Evolutionary conservation across 2,329 filamentous ascomycete genomes (phyloP).

Genomic region (Ophiostoma sp.): DNA sequence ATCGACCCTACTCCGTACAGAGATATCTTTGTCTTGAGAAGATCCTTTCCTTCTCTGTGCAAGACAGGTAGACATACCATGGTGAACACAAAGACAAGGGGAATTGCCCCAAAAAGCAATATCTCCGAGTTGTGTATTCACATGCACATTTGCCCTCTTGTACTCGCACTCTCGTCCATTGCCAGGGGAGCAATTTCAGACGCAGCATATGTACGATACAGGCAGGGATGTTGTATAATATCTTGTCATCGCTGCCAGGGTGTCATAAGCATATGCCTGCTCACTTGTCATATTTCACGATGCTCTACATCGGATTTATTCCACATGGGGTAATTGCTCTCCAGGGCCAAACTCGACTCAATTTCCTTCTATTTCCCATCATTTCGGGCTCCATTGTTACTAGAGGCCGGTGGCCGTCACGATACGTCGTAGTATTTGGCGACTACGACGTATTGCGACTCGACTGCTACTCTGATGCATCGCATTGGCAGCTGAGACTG

Average conservation of each 20-base stretch:
- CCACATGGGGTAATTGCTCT: neutral
- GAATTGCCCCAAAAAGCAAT: neutral
- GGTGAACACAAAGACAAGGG: neutral
- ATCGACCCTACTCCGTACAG: neutral
- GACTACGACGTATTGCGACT: neutral
- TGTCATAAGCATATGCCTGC: no score
- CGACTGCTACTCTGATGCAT: neutral
- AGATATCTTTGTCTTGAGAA: neutral
- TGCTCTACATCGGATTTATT: neutral
- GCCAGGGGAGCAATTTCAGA: neutral
- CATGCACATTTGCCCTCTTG: neutral
- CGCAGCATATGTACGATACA: no score
- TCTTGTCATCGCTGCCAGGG: no score
- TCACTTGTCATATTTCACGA: neutral
- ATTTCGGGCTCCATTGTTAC: slow-evolving; percentile 2
- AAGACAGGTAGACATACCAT: neutral
- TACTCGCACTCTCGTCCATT: neutral
- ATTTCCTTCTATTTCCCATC: neutral
- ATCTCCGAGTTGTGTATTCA: neutral
- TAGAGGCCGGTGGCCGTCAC: neutral
- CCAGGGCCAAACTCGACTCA: neutral
- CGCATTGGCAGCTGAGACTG: neutral
- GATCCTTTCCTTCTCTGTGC: neutral
- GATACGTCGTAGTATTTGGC: neutral
- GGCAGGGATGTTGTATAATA: no score